These are phyloP conservation scores for Kappamyces sp. DNA, from an alignment of 192 early-diverging fungal species.

Conservation along the genomic window DNA sequence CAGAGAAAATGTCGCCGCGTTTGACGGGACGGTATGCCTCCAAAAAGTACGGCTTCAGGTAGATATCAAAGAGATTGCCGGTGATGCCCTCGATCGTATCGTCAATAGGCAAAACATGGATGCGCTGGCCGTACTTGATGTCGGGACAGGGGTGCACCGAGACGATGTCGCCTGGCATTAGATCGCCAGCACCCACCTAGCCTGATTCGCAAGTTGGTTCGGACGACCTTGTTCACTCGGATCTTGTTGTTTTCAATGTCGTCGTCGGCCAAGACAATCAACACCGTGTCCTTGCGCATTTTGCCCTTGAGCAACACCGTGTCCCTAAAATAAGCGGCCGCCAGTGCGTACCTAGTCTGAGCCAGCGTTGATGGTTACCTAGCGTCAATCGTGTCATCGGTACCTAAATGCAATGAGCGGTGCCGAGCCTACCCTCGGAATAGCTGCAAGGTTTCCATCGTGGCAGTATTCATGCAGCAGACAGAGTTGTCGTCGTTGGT, in stretches of 20 bases:
- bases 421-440: constrained; percentile 65
- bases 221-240: constrained; percentile 90
- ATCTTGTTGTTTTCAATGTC: constrained; percentile 88
- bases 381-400: too few species aligned
- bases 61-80: constrained; percentile 96
- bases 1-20: constrained; percentile 91
- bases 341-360: neutral
- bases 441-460: constrained; percentile 85
- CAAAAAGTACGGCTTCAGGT: constrained; percentile 96
- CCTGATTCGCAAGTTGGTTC: constrained; percentile 89
- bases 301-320: constrained; percentile 96
- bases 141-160: constrained; percentile 90
- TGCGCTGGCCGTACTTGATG: constrained; percentile 95
- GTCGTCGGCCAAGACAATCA: constrained; percentile 91
- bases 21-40: constrained; percentile 96
- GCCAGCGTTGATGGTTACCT: neutral
- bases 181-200: constrained; percentile 46
- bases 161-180: constrained; percentile 65
- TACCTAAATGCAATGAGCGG: neutral
- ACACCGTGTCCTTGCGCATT: constrained; percentile 93
- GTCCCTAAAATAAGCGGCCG: constrained; percentile 45
- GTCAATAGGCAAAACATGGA: constrained; percentile 95
- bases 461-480: constrained; percentile 76
- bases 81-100: constrained; percentile 97
- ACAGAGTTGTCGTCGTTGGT: constrained; percentile 98